Conservation (phyloP, 2,329 filamentous ascomycete species). For the Zelopaecilomyces penicillatus region DNA sequence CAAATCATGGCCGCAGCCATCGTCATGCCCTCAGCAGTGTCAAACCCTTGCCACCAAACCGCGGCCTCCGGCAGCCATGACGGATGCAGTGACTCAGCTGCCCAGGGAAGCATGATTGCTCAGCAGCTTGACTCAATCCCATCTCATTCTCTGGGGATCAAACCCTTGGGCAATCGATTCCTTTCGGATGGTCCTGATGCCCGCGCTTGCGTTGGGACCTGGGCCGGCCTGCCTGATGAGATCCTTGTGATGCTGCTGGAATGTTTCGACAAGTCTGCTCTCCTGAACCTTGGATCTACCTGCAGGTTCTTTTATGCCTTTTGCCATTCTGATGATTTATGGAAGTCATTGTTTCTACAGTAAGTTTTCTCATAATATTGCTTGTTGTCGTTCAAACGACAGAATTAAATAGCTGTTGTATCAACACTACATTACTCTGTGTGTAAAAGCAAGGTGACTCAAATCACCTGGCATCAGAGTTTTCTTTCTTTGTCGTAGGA, state of each 20-base stretch:
- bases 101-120: not conserved
- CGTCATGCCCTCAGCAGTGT: too few relatives aligned
- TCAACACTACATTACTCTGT: not conserved
- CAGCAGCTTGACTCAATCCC: constrained; percentile 47
- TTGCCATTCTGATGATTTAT: constrained; percentile 74
- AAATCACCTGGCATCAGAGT: too few relatives aligned
- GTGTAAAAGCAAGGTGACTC: too few relatives aligned
- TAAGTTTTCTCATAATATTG: constrained; percentile 43
- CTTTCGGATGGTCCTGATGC: constrained; percentile 59
- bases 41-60: too few relatives aligned
- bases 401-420: not conserved
- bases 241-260: constrained; percentile 69
- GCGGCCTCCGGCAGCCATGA: too few relatives aligned
- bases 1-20: too few relatives aligned
- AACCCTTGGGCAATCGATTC: constrained; percentile 77
- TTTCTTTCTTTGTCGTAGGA: too few relatives aligned
- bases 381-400: not conserved
- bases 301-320: constrained; percentile 86
- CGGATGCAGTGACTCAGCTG: not conserved
- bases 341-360: constrained; percentile 78
- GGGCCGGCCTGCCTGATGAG: constrained; percentile 71
- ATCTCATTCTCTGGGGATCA: constrained; percentile 73
- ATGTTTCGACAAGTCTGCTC: constrained; percentile 53
- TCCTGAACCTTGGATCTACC: constrained; percentile 63
- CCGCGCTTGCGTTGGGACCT: constrained; percentile 55